These are phyloP conservation scores for Phaeosphaeria sp. DNA, from an alignment of 2,329 filamentous ascomycete species.

Conservation along the genomic window DNA sequence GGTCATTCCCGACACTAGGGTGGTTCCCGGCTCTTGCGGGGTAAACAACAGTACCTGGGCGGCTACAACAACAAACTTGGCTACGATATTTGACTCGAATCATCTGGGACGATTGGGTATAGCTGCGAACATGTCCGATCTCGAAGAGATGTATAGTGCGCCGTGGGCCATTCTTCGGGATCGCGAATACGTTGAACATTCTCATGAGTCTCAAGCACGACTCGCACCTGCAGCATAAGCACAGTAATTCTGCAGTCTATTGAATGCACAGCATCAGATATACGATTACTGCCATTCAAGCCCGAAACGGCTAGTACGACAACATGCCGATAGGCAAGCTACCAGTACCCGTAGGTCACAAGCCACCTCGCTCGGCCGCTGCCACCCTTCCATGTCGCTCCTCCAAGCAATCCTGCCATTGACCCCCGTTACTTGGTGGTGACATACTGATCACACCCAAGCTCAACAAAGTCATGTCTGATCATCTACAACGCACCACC, in stretches of 20 bases:
- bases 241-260: background rate
- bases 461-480: constrained; percentile 9
- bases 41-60: constrained; percentile 4
- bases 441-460: background rate
- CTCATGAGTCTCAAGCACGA: background rate
- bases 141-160: background rate
- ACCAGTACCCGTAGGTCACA: constrained; percentile 24
- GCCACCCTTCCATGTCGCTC: constrained; percentile 10
- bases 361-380: constrained; percentile 17
- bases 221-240: background rate
- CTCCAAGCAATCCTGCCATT: constrained; percentile 19
- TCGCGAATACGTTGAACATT: background rate
- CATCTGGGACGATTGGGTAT: background rate
- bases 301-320: constrained; percentile 6
- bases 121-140: background rate
- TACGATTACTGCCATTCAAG: background rate
- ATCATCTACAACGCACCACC: background rate
- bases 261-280: background rate
- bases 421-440: constrained; percentile 1
- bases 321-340: constrained; percentile 8
- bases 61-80: background rate
- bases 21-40: constrained; percentile 3
- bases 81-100: background rate
- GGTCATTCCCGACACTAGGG: constrained; percentile 4
- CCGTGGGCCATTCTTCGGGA: background rate